Evolutionary conservation across 73 alveolate species (phyloP).

Genomic region (Paramecium caudatum): DNA sequence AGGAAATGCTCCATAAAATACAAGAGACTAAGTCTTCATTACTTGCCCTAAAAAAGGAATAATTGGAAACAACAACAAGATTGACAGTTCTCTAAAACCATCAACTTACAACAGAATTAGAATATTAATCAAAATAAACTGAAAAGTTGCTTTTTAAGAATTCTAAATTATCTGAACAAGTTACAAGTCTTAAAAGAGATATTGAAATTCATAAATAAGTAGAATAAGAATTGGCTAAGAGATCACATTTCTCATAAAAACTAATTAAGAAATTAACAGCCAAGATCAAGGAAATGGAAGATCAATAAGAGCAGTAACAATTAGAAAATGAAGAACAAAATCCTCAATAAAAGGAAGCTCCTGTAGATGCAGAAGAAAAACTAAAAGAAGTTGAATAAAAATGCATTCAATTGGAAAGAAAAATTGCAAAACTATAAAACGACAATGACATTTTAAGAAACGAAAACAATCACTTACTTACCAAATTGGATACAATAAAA

Average conservation of each 20-base stretch:
- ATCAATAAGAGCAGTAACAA: constrained; percentile 78
- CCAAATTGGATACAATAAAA: constrained; percentile 58
- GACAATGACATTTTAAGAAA: constrained; percentile 74
- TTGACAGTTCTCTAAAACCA: constrained; percentile 97
- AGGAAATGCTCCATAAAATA: constrained; percentile 91
- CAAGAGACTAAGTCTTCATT: constrained; percentile 87
- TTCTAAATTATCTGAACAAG: constrained; percentile 90
- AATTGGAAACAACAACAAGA: constrained; percentile 93
- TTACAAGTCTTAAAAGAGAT: constrained; percentile 92
- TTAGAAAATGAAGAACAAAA: constrained; percentile 69
- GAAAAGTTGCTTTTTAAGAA: constrained; percentile 95
- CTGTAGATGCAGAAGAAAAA: constrained; percentile 46
- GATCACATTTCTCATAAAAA: constrained; percentile 92
- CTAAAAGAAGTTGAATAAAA: constrained; percentile 62
- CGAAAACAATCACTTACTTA: constrained; percentile 71
- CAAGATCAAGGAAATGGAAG: constrained; percentile 86
- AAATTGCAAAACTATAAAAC: constrained; percentile 74
- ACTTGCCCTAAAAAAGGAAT: constrained; percentile 87
- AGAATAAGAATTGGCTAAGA: constrained; percentile 95
- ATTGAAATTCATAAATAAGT: constrained; percentile 98
- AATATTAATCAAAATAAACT: constrained; percentile 95
- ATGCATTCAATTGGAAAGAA: constrained; percentile 46
- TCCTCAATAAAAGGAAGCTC: constrained; percentile 68
- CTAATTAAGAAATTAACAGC: constrained; percentile 85
- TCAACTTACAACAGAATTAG: constrained; percentile 96